Percentiles rank a stretch among this genome's conserved stretches.
Conservation (phyloP, 148 eudicot species). For the Fallopia convolvulus region DNA sequence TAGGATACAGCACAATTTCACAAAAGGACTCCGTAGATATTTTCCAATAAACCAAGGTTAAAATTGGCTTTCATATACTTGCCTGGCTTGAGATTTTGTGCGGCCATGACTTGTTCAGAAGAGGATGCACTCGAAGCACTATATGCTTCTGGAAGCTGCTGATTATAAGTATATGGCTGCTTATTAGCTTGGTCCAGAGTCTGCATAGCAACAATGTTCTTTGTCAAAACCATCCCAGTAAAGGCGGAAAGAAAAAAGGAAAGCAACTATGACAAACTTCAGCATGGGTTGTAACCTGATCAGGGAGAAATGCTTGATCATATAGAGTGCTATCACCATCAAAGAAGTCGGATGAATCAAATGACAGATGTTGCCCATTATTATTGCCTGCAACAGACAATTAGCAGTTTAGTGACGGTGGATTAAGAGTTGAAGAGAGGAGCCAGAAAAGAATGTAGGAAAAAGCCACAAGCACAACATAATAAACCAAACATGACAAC, state of each 20-base stretch:
- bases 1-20: not conserved
- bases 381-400: constrained; percentile 38
- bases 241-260: not conserved
- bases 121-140: constrained; percentile 21
- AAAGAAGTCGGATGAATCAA: constrained; percentile 29
- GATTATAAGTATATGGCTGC: constrained; percentile 26
- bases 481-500: not conserved
- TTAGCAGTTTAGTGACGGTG: not conserved
- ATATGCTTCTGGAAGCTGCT: constrained; percentile 20
- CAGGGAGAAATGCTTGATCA: constrained; percentile 26
- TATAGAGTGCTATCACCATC: constrained; percentile 24
- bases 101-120: not conserved
- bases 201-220: constrained; percentile 22
- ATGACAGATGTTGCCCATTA: constrained; percentile 28
- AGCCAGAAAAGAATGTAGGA: not conserved
- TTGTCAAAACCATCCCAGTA: not conserved
- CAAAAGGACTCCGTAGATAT: not conserved
- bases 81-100: constrained; percentile 31
- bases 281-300: constrained; percentile 33
- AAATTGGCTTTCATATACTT: constrained; percentile 14
- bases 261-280: not conserved
- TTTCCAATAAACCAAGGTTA: not conserved
- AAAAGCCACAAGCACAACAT: not conserved
- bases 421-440: not conserved
- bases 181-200: constrained; percentile 18